phyloP scores from a whole-genome alignment of 2,329 filamentous ascomycete species.

The Aureobasidium leucospermi region DNA sequence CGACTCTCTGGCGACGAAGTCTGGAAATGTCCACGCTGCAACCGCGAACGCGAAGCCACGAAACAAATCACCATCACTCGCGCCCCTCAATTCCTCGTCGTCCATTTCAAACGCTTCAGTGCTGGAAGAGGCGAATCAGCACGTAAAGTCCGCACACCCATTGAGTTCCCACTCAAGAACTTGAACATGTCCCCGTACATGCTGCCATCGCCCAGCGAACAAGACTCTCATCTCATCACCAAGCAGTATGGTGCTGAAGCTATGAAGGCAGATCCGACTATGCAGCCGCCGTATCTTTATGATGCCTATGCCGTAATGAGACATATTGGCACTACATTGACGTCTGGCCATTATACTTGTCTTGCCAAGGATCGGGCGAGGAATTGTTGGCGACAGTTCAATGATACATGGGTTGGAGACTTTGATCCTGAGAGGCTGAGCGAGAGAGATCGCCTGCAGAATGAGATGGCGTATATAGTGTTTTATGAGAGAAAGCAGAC shows the following conservation, averaged over 20 bases:
- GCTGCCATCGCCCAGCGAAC: conserved; percentile 39
- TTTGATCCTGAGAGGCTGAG: conserved; percentile 49
- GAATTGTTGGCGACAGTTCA: conserved; percentile 54
- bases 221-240: conserved; percentile 24
- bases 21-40: conserved; percentile 70
- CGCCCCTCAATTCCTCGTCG: conserved; percentile 69
- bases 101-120: conserved; percentile 67
- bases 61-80: conserved; percentile 69
- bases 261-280: conserved; percentile 33
- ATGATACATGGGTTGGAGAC: conserved; percentile 50
- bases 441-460: conserved; percentile 47
- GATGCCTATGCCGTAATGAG: conserved; percentile 80
- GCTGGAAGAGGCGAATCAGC: conserved; percentile 47
- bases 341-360: conserved; percentile 73
- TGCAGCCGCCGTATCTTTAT: conserved; percentile 60
- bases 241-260: conserved; percentile 27
- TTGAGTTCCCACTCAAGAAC: conserved; percentile 69
- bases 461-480: conserved; percentile 58
- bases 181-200: conserved; percentile 57
- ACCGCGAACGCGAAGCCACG: conserved; percentile 56
- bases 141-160: conserved; percentile 62
- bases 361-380: conserved; percentile 46
- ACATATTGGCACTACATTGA: conserved; percentile 61
- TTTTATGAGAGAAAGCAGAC: conserved; percentile 49
- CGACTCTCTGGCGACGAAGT: conserved; percentile 58